phyloP scores from a whole-genome alignment of 441 rosid genomes.

The Populus hybrid region DNA sequence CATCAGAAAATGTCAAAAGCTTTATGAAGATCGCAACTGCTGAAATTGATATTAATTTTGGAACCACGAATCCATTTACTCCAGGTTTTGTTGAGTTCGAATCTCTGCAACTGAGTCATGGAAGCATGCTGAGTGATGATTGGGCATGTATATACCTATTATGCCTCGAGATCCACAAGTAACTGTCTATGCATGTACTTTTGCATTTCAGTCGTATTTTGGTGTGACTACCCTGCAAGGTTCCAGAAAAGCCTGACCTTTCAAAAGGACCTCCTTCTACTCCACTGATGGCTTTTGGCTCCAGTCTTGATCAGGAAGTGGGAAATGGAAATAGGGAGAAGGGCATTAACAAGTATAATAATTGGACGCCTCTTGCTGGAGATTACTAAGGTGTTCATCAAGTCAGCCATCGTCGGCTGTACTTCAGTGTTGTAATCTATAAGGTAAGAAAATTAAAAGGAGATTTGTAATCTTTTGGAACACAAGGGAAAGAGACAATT shows the following conservation, averaged over 20 bases:
- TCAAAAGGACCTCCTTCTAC: slow-evolving; percentile 16
- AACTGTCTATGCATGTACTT: slow-evolving; percentile 9
- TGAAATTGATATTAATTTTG: background rate
- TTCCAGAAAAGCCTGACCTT: slow-evolving; percentile 14
- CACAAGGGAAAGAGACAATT: background rate
- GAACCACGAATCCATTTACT: slow-evolving; percentile 6
- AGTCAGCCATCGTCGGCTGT: background rate
- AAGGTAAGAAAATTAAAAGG: background rate
- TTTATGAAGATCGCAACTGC: slow-evolving; percentile 12
- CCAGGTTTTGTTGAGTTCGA: slow-evolving; percentile 10
- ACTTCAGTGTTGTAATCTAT: background rate
- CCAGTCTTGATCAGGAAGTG: slow-evolving; percentile 4
- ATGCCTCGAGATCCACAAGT: slow-evolving; percentile 24
- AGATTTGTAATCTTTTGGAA: background rate
- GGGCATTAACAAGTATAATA: background rate
- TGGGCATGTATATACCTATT: slow-evolving; percentile 21
- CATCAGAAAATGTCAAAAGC: slow-evolving; percentile 5
- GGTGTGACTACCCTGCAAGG: slow-evolving; percentile 15
- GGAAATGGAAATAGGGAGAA: slow-evolving; percentile 7
- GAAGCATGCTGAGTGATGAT: slow-evolving; percentile 1
- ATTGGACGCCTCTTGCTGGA: background rate
- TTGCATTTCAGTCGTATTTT: slow-evolving; percentile 18
- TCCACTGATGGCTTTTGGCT: no score
- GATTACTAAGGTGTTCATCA: slow-evolving; percentile 1
- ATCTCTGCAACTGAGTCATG: slow-evolving; percentile 6